Conservation (phyloP, 2,329 filamentous ascomycete genomes). For the Paraphoma sp. region DNA sequence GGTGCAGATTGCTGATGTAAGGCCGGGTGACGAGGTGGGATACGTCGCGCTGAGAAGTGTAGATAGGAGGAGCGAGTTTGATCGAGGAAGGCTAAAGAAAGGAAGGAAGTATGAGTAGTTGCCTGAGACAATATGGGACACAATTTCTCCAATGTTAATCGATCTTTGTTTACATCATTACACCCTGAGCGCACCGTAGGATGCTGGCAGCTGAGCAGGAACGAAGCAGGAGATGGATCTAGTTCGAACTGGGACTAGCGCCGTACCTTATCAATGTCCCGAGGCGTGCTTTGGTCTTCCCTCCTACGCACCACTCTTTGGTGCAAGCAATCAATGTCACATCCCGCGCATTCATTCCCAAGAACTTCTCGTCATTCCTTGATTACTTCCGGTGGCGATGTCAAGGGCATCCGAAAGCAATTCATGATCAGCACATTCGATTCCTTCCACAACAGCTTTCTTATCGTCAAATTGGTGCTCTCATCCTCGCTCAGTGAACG, state of each 20-base stretch:
- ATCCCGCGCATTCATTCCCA: too few relatives aligned
- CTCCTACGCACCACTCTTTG: background rate
- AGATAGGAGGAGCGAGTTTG: background rate
- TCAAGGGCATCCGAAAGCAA: too few relatives aligned
- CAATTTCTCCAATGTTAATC: background rate
- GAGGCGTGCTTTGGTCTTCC: background rate
- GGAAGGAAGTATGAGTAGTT: background rate
- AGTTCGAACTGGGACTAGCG: background rate
- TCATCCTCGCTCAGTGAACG: too few relatives aligned
- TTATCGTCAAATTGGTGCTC: too few relatives aligned
- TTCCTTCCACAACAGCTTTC: too few relatives aligned
- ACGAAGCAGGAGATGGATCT: background rate
- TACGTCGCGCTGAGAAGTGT: slow-evolving; percentile 25
- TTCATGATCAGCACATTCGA: too few relatives aligned
- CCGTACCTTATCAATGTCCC: too few relatives aligned
- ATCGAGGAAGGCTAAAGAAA: background rate
- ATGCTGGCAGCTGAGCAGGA: background rate
- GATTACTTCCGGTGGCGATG: too few relatives aligned
- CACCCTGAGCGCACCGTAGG: background rate
- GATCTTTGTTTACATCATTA: too few relatives aligned
- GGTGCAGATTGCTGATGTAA: slow-evolving; percentile 29
- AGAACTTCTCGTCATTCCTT: too few relatives aligned
- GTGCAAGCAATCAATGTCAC: too few relatives aligned
- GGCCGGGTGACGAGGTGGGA: slow-evolving; percentile 17
- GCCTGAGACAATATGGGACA: background rate